Evolutionary conservation across 495 filamentous ascomycete genomes (phyloP).

Genomic region (Xylaria scruposa): DNA sequence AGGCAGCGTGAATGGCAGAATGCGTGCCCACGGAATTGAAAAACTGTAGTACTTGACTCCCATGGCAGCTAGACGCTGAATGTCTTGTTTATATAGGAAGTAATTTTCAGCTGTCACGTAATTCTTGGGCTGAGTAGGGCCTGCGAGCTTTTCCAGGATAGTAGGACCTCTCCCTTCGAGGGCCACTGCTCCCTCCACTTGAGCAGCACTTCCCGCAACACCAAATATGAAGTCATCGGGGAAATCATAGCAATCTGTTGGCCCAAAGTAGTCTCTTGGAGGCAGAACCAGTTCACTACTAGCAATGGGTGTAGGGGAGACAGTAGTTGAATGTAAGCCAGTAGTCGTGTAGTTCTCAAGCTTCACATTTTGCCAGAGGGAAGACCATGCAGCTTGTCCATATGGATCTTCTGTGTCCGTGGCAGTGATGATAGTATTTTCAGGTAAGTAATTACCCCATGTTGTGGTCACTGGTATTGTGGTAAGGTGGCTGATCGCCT

Average conservation of each 20-base stretch:
- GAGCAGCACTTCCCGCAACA: conserved; percentile 37
- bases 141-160: conserved; percentile 43
- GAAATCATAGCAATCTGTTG: conserved; percentile 32
- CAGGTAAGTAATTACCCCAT: conserved; percentile 16
- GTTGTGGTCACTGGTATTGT: not conserved
- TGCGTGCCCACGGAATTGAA: conserved; percentile 45
- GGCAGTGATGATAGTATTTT: not conserved
- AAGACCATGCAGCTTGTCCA: conserved; percentile 18
- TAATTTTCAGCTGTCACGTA: conserved; percentile 57
- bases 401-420: conserved; percentile 12
- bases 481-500: not conserved
- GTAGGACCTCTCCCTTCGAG: conserved; percentile 37
- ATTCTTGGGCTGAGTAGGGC: conserved; percentile 36
- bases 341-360: conserved; percentile 13
- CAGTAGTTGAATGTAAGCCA: conserved; percentile 9
- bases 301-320: not conserved
- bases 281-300: conserved; percentile 11
- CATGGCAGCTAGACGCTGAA: conserved; percentile 54
- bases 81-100: conserved; percentile 60
- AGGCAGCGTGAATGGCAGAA: conserved; percentile 44
- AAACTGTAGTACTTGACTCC: conserved; percentile 55
- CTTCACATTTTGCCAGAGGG: conserved; percentile 19
- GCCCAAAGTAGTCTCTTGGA: conserved; percentile 19
- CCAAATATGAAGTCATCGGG: conserved; percentile 38
- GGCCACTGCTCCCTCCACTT: conserved; percentile 38